Percentiles rank a stretch among this genome's conserved stretches.
phyloP scores from a whole-genome alignment of 164 flowering plant genomes.

The Piper longum region DNA sequence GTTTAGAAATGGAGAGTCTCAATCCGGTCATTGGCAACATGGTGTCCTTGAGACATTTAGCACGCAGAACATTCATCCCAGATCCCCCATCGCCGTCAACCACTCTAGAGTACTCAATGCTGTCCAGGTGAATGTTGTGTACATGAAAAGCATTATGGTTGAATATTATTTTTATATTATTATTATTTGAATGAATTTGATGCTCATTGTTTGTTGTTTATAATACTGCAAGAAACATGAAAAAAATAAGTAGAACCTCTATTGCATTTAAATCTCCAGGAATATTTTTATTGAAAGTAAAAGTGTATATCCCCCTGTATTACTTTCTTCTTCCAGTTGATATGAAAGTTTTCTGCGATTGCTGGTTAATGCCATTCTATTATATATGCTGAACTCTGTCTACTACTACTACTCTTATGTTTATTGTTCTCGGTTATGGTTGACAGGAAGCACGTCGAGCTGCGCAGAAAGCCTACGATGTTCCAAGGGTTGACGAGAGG shows the following conservation, averaged over 20 bases:
- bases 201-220: background rate
- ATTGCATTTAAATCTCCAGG: background rate
- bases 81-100: conserved; percentile 44
- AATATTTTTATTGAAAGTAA: too few relatives aligned
- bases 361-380: background rate
- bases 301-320: too few relatives aligned
- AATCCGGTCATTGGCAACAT: conserved; percentile 84
- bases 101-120: conserved; percentile 56
- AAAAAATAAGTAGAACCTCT: background rate
- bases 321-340: too few relatives aligned
- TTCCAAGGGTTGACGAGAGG: conserved; percentile 66
- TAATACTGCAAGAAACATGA: background rate
- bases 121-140: conserved; percentile 42
- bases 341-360: background rate
- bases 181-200: background rate
- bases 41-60: conserved; percentile 58
- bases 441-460: conserved; percentile 78
- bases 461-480: conserved; percentile 63
- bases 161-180: too few relatives aligned
- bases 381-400: background rate
- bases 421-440: background rate
- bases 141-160: too few relatives aligned
- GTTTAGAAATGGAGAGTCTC: conserved; percentile 69
- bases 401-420: background rate
- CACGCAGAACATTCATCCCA: conserved; percentile 33